Percentiles rank a stretch among this genome's conserved stretches.
Conservation (phyloP, 495 filamentous ascomycete species). For the Clohesyomyces aquaticus region DNA sequence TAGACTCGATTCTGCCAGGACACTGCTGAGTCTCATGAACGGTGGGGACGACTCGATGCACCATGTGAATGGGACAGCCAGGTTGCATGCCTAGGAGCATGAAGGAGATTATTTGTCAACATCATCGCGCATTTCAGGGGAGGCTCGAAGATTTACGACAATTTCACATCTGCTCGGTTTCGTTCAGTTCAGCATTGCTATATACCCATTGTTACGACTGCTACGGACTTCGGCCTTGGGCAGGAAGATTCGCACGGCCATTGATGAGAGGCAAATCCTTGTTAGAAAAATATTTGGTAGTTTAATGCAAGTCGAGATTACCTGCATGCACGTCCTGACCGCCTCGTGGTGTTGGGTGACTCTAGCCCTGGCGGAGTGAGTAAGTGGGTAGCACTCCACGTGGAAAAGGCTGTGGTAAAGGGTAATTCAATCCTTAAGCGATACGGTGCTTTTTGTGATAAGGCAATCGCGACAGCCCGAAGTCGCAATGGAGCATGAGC, state of each 20-base stretch:
- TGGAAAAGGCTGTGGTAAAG: conserved; percentile 4
- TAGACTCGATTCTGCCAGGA: conserved; percentile 50
- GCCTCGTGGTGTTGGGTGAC: background rate
- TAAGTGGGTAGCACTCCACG: conserved; percentile 2
- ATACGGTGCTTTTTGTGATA: conserved; percentile 40
- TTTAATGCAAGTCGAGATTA: background rate
- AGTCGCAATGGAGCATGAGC: conserved; percentile 15
- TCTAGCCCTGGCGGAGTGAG: background rate
- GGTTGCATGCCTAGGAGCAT: conserved; percentile 33
- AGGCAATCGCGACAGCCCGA: conserved; percentile 22
- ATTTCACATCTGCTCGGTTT: conserved; percentile 6
- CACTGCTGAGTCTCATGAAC: conserved; percentile 32
- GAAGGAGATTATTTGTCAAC: too few relatives aligned
- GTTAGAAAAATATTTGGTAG: background rate
- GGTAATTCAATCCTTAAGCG: conserved; percentile 6
- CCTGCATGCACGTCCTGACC: background rate
- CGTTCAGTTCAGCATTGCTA: conserved; percentile 37
- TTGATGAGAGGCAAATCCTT: background rate
- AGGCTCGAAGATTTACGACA: too few relatives aligned
- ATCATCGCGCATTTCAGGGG: too few relatives aligned
- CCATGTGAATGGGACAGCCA: conserved; percentile 28
- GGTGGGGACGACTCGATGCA: conserved; percentile 28
- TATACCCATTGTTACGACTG: conserved; percentile 41
- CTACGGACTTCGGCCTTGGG: conserved; percentile 9
- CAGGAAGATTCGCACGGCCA: background rate